Evolutionary conservation across 1,139 yeast genomes (phyloP).

Genomic region (Kurtzmaniella quercitrusa): DNA sequence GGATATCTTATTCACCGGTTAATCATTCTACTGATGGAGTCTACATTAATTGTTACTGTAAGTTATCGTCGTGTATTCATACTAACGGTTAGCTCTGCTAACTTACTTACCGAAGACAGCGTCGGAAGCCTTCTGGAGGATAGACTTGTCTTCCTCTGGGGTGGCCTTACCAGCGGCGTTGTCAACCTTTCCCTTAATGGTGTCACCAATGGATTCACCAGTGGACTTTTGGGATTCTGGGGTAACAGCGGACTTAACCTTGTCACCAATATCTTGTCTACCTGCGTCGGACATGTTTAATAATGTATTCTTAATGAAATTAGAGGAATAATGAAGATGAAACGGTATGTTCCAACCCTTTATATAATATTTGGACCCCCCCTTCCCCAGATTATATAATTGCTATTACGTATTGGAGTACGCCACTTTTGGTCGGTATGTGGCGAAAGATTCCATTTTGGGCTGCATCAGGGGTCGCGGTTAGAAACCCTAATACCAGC

Average conservation of each 20-base stretch:
- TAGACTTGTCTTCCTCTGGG: slow-evolving; percentile 33
- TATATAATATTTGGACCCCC: not conserved
- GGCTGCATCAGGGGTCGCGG: not conserved
- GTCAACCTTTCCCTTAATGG: slow-evolving; percentile 32
- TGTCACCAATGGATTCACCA: slow-evolving; percentile 34
- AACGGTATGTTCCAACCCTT: not conserved
- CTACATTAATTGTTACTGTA: not conserved
- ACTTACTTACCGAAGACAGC: slow-evolving; percentile 24
- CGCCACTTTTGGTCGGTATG: not conserved
- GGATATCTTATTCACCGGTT: no score
- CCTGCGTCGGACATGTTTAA: slow-evolving; percentile 40
- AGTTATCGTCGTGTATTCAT: not conserved
- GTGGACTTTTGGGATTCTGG: slow-evolving; percentile 43
- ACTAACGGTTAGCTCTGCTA: not conserved
- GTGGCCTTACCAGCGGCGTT: slow-evolving; percentile 33
- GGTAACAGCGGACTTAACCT: slow-evolving; percentile 31
- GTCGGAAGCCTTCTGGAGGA: slow-evolving; percentile 42
- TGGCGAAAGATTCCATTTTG: not conserved
- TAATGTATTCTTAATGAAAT: not conserved
- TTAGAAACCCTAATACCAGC: not conserved
- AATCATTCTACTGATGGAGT: no score
- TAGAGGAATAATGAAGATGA: not conserved
- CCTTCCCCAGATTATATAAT: not conserved
- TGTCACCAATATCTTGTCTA: slow-evolving; percentile 42
- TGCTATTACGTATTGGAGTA: not conserved